Base-by-base conservation (phyloP, 2,329 filamentous ascomycete genomes). In the Fusarium mangiferae region DNA sequence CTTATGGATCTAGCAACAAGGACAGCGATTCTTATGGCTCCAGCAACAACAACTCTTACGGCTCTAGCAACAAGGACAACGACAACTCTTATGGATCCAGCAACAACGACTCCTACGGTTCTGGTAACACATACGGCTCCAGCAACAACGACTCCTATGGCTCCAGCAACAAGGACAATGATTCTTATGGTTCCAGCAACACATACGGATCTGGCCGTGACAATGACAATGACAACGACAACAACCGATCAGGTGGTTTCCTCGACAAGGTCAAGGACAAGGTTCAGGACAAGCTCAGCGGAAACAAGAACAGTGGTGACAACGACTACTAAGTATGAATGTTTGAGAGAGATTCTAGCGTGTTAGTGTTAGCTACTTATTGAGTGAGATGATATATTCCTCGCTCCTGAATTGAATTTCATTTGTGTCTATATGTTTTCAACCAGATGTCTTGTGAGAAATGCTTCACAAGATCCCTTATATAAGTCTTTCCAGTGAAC, bases 221-320 rank as follows among this genome's bases (percentile, higher is more conserved):
- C 28, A 41, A 66, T 12, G 49, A 67, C 38, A 65, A 42, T 1
- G 52, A 56, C 20, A 56, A 57, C 41, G 55, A 58, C 26, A 73
- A 73, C 42, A 61, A 71, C 12, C 73, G 74, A 51, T 76, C 76
- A 20, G 85, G 88, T 77, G 88, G 86, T 57, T 85, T 84, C 22
- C 60, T 89, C 28, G 89, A 89, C 52, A 90, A 89, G 81, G 64
- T 91, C 30, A 82, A 91, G 80, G 88, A 91, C 82, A 90, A 90
- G 84, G 86, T 85, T 11, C 88, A 89, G 14, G 79, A 81, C 18
- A 75, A 87, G 56, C 74, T 91, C 70, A 80, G 85, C 61, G 82
- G 85, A 22, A 82, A 80, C 58, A 84, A 85, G 68, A 81, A 77
- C 61, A 72, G 74, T 28, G 36, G 36, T 26, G 59, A 68, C 41